phyloP scores from a whole-genome alignment of 441 rosid genomes.

The Aleurites moluccanus region DNA sequence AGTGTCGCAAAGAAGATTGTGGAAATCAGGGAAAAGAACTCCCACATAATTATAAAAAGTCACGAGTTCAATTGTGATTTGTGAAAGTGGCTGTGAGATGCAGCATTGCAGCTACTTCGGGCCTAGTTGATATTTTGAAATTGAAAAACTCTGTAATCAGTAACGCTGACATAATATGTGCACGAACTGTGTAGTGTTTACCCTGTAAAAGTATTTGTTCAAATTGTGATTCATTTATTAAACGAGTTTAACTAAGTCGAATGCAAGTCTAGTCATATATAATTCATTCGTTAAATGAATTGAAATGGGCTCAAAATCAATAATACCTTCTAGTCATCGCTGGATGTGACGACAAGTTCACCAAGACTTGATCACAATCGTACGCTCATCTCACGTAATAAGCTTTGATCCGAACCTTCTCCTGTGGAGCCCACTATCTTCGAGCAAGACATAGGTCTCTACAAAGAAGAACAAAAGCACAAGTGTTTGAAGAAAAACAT shows the following conservation, averaged over 20 bases:
- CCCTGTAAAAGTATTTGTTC: neutral
- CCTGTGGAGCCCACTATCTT: too few relatives aligned
- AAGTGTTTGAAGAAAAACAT: neutral
- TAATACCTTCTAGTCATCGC: neutral
- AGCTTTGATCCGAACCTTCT: neutral
- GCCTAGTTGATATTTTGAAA: neutral
- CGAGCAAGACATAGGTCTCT: neutral
- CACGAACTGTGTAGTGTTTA: constrained; percentile 1
- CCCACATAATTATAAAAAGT: constrained; percentile 11
- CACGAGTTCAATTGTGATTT: neutral
- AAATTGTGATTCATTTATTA: too few relatives aligned
- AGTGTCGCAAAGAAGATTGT: constrained; percentile 40
- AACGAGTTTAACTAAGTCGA: too few relatives aligned
- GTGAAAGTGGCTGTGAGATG: too few relatives aligned
- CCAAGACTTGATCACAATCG: constrained; percentile 9
- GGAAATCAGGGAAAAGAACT: constrained; percentile 38
- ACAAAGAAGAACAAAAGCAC: neutral
- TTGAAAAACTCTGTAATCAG: neutral
- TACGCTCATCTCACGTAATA: neutral
- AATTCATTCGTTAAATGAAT: too few relatives aligned
- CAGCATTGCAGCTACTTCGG: neutral
- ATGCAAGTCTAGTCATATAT: too few relatives aligned
- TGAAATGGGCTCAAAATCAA: too few relatives aligned
- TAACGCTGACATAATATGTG: constrained; percentile 2
- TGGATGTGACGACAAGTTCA: neutral